Evolutionary conservation across 2,329 filamentous ascomycete species (phyloP).

Genomic region (Grosmannia clavigera): DNA sequence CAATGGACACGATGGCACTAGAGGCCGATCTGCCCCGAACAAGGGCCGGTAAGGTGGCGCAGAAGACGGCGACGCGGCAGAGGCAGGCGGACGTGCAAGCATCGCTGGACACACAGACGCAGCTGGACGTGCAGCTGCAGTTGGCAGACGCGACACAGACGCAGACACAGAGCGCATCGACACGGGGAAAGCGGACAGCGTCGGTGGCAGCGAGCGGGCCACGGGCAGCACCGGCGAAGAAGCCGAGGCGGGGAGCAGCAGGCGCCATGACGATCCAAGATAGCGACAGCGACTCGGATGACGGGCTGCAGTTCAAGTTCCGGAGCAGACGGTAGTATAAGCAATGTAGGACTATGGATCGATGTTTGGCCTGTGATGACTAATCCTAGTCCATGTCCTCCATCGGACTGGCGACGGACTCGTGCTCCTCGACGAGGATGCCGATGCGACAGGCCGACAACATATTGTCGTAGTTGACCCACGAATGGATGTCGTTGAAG

Average conservation of each 20-base stretch:
- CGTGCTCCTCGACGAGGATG: slow-evolving; percentile 46
- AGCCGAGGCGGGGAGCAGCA: slow-evolving; percentile 1
- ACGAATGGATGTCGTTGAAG: slow-evolving; percentile 56
- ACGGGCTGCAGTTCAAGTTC: slow-evolving; percentile 45
- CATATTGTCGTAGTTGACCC: slow-evolving; percentile 65
- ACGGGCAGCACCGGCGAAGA: slow-evolving; percentile 5
- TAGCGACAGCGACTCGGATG: slow-evolving; percentile 25
- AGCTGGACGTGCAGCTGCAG: slow-evolving; percentile 5
- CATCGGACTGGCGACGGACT: slow-evolving; percentile 27
- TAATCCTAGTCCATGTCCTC: slow-evolving; percentile 45
- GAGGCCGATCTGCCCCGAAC: slow-evolving; percentile 16
- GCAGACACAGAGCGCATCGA: not conserved
- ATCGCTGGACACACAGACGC: slow-evolving; percentile 11
- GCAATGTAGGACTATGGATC: not conserved
- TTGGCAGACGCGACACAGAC: not conserved
- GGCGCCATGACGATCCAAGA: slow-evolving; percentile 3
- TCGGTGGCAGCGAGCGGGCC: slow-evolving; percentile 8
- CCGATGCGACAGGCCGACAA: slow-evolving; percentile 50
- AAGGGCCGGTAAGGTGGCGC: slow-evolving; percentile 20
- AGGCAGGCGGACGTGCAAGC: not conserved
- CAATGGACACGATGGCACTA: slow-evolving; percentile 4
- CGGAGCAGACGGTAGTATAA: slow-evolving; percentile 30
- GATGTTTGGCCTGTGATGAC: too few relatives aligned
- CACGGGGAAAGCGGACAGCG: slow-evolving; percentile 22
- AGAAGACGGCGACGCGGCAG: slow-evolving; percentile 15